Conservation (phyloP, 371 early-diverging fungal species). For the Phascolomyces articulosus region DNA sequence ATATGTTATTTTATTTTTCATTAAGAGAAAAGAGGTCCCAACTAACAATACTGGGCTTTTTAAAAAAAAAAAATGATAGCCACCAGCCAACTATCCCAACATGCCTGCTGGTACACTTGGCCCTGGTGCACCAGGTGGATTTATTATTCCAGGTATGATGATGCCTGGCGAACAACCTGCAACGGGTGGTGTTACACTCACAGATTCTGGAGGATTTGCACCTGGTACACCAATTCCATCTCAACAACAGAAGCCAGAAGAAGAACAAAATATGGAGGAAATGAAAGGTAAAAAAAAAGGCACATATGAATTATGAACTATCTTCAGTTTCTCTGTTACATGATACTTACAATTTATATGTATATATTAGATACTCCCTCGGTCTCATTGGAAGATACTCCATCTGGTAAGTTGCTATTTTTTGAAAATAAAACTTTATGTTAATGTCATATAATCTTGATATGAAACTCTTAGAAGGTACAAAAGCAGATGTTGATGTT, state of each 20-base stretch:
- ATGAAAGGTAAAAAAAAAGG: neutral
- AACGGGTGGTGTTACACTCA: neutral
- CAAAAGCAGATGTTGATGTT: neutral
- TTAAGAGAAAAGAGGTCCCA: too few relatives aligned
- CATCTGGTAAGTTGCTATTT: neutral
- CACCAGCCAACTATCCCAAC: neutral
- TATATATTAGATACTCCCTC: neutral
- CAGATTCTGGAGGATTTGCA: neutral
- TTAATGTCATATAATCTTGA: too few relatives aligned
- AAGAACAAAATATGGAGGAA: neutral
- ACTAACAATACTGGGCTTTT: too few relatives aligned
- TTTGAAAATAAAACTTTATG: neutral
- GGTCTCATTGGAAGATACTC: neutral
- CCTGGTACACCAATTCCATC: conserved; percentile 2
- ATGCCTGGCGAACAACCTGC: neutral
- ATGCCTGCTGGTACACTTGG: neutral
- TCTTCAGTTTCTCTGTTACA: neutral
- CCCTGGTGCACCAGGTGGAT: conserved; percentile 4
- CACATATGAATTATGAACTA: neutral
- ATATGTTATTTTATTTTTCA: neutral
- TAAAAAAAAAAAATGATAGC: too few relatives aligned
- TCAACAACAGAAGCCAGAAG: neutral
- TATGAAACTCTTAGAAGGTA: neutral
- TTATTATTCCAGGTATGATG: conserved; percentile 15
- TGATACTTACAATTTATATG: too few relatives aligned